Evolutionary conservation across 306 rosid species (phyloP).

Genomic region (Sphenostylis stenocarpa): DNA sequence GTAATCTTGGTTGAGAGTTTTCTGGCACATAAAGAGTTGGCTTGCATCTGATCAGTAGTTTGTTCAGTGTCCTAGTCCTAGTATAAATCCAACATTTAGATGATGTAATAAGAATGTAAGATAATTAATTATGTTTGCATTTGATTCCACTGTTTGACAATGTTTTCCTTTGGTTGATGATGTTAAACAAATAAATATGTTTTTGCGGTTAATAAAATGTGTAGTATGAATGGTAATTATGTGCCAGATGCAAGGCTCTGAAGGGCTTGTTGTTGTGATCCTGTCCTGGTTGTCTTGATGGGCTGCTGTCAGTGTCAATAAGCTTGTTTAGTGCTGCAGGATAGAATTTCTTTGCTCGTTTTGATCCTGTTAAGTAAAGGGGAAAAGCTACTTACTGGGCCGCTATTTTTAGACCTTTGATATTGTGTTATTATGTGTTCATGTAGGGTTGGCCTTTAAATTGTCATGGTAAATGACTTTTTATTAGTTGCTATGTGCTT

Average conservation of each 20-base stretch:
- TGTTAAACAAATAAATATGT: neutral
- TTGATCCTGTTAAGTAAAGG: neutral
- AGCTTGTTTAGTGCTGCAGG: neutral
- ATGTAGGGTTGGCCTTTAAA: too few species aligned
- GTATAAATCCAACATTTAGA: conserved; percentile 47
- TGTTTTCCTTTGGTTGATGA: neutral
- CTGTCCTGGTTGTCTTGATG: neutral
- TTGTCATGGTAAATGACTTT: too few species aligned
- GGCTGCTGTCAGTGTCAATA: neutral
- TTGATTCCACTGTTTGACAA: neutral
- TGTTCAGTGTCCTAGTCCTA: conserved; percentile 64
- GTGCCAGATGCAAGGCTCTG: neutral
- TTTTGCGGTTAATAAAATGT: neutral
- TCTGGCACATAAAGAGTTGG: conserved; percentile 29
- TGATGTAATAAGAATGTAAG: neutral
- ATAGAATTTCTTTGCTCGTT: neutral
- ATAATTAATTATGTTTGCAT: too few species aligned
- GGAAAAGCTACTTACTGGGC: too few species aligned
- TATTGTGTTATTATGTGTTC: too few species aligned
- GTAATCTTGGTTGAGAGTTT: conserved; percentile 50
- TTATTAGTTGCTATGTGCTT: too few species aligned
- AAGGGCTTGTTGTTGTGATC: neutral
- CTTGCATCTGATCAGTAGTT: conserved; percentile 34
- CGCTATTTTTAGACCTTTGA: too few species aligned
- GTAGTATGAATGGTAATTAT: too few species aligned